These are phyloP conservation scores for Cordyceps javanica DNA, from an alignment of 2,329 filamentous ascomycete genomes.

Conservation along the genomic window DNA sequence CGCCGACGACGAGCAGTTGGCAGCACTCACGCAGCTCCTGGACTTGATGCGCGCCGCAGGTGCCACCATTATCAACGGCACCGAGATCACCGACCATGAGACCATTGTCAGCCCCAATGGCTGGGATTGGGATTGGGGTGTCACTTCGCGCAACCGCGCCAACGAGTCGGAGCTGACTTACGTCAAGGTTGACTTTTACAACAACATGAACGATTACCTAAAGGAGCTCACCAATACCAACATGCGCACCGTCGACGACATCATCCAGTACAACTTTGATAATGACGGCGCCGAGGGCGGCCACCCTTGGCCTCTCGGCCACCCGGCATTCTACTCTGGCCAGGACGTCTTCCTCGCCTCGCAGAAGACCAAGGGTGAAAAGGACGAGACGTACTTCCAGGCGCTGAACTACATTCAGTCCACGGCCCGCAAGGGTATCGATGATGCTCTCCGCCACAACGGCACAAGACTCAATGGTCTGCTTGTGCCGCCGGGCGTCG, in stretches of 20 bases:
- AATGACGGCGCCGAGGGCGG: constrained; percentile 65
- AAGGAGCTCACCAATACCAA: constrained; percentile 55
- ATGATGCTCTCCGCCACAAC: constrained; percentile 53
- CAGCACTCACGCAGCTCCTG: constrained; percentile 42
- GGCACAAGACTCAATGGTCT: constrained; percentile 51
- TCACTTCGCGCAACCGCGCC: constrained; percentile 48
- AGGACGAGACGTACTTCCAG: constrained; percentile 60
- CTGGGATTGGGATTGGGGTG: constrained; percentile 71
- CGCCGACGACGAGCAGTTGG: constrained; percentile 49
- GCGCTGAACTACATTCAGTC: constrained; percentile 57
- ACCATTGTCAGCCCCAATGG: constrained; percentile 57
- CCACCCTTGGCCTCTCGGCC: constrained; percentile 42
- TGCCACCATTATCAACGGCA: constrained; percentile 62
- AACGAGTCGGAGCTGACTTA: constrained; percentile 71
- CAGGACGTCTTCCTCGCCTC: constrained; percentile 66
- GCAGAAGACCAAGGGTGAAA: constrained; percentile 51
- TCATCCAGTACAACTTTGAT: constrained; percentile 58
- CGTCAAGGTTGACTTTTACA: constrained; percentile 65
- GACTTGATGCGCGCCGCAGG: constrained; percentile 52
- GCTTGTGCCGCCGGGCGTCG: constrained; percentile 63
- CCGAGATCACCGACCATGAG: constrained; percentile 59
- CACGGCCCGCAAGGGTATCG: constrained; percentile 60
- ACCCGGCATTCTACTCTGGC: constrained; percentile 62
- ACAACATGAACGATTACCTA: constrained; percentile 56
- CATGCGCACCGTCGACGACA: constrained; percentile 54